Percentiles rank a stretch among this genome's conserved stretches.
Evolutionary conservation across 164 flowering plant genomes (phyloP).

Genomic region (Kingdonia uniflora): DNA sequence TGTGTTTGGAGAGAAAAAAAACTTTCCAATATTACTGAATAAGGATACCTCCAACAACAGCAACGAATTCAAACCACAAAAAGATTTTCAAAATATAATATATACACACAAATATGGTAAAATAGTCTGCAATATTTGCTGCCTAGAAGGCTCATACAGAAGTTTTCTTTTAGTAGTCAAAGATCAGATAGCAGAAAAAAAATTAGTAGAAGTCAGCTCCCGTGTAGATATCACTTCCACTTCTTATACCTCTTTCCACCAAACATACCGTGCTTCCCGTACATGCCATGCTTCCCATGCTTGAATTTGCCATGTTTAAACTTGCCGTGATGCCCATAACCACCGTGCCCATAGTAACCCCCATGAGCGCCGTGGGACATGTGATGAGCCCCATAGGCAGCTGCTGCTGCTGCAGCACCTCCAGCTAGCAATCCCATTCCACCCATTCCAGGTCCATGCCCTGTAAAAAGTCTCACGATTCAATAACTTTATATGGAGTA

Average conservation of each 20-base stretch:
- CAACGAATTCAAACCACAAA: too few species aligned
- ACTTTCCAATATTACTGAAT: too few species aligned
- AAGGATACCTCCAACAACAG: too few species aligned
- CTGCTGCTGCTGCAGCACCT: conserved; percentile 64
- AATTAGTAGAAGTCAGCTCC: too few species aligned
- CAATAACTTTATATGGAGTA: background rate
- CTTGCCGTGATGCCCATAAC: conserved; percentile 2
- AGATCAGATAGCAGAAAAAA: too few species aligned
- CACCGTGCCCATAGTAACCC: background rate
- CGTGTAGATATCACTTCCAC: background rate
- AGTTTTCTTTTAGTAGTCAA: too few species aligned
- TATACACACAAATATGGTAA: too few species aligned
- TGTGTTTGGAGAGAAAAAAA: too few species aligned
- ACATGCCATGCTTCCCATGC: conserved; percentile 3
- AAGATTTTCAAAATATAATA: too few species aligned
- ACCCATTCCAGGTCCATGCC: conserved; percentile 24
- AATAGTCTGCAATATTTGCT: too few species aligned
- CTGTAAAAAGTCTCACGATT: conserved; percentile 3
- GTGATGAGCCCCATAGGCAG: conserved; percentile 43
- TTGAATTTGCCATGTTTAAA: conserved; percentile 2
- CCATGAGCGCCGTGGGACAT: conserved; percentile 27
- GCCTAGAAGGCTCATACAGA: too few species aligned
- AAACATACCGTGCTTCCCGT: background rate
- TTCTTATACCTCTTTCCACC: background rate
- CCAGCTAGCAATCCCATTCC: conserved; percentile 43